These are phyloP conservation scores for Salix caprea DNA, from an alignment of 345 rosid genomes.

Conservation along the genomic window DNA sequence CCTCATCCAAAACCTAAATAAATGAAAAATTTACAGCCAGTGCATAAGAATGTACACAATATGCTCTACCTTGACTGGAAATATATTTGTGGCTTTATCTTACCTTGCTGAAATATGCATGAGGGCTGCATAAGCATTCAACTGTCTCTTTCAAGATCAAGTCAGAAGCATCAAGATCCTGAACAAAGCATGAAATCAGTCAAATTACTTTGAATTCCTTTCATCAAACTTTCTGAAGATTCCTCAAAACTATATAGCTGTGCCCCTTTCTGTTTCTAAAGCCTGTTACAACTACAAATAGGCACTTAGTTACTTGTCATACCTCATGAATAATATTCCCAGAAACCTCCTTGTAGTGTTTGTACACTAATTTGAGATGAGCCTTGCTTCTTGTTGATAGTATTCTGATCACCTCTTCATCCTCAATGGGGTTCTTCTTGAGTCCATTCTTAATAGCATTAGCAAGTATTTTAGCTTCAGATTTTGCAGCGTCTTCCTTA, in stretches of 20 bases:
- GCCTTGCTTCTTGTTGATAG: constrained; percentile 77
- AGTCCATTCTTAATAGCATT: constrained; percentile 36
- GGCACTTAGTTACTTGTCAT: neutral
- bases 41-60: neutral
- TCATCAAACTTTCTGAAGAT: too few species aligned
- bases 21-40: neutral
- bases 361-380: constrained; percentile 50
- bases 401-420: constrained; percentile 66
- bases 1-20: constrained; percentile 53
- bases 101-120: constrained; percentile 67
- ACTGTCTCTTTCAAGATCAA: constrained; percentile 43
- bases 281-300: too few species aligned
- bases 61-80: neutral
- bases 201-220: neutral
- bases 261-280: too few species aligned
- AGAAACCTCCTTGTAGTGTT: constrained; percentile 43
- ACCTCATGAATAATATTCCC: constrained; percentile 55
- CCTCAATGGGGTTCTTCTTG: constrained; percentile 35
- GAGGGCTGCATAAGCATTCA: constrained; percentile 61
- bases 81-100: neutral
- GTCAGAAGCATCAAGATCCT: constrained; percentile 48
- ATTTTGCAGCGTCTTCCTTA: constrained; percentile 53
- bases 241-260: too few species aligned
- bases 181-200: constrained; percentile 5
- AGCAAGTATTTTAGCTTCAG: constrained; percentile 54